Evolutionary conservation across 129 eudicot genomes (phyloP).

Genomic region (carrot (Daucus carota)): DNA sequence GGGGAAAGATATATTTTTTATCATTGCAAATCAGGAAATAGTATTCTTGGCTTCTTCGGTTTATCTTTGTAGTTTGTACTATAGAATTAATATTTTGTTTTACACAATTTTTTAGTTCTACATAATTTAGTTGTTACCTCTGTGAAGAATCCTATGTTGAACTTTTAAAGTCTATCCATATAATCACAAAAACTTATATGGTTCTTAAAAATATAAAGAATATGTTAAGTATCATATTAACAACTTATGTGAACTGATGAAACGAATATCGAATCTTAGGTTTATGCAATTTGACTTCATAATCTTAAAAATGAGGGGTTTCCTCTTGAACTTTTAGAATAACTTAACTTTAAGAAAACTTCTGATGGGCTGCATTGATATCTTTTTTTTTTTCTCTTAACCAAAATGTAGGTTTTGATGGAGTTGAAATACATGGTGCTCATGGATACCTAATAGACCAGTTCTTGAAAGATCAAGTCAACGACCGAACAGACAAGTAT

Average conservation of each 20-base stretch:
- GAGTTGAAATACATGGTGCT: slow-evolving; percentile 31
- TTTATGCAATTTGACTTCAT: neutral
- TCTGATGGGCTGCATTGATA: neutral
- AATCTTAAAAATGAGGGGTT: neutral
- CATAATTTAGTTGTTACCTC: neutral
- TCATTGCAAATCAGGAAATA: neutral
- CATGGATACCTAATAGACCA: slow-evolving; percentile 29
- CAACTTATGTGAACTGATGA: neutral
- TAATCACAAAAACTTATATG: too few species aligned
- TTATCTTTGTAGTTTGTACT: neutral
- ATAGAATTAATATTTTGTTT: neutral
- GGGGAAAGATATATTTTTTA: neutral
- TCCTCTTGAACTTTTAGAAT: neutral
- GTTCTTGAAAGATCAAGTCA: slow-evolving; percentile 23
- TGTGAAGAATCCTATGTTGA: neutral
- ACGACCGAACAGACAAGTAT: slow-evolving; percentile 23
- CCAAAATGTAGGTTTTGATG: slow-evolving; percentile 19
- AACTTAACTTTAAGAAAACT: neutral
- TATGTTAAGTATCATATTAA: neutral
- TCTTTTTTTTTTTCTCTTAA: neutral
- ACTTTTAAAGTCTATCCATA: neutral
- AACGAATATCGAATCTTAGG: neutral
- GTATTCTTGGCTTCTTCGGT: neutral
- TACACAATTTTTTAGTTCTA: neutral
- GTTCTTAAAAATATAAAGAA: neutral